Percentiles rank a stretch among this genome's conserved stretches.
Conservation (phyloP, 1,139 yeast genomes). For the Protomyces inouyei region DNA sequence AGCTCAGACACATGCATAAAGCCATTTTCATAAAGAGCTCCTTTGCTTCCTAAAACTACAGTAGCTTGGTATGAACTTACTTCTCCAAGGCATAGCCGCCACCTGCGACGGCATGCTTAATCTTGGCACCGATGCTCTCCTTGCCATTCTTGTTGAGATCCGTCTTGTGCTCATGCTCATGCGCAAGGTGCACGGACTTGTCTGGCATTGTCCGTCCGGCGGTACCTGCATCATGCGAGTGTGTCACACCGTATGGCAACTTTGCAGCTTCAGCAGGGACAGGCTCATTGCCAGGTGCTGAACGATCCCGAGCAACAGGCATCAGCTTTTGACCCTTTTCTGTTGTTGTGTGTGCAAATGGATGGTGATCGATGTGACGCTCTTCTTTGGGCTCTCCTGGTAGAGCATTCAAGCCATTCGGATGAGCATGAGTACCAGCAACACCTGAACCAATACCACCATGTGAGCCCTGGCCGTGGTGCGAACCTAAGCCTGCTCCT, state of each 20-base stretch:
- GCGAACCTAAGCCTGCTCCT: neutral
- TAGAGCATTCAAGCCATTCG: neutral
- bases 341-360: neutral
- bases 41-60: neutral
- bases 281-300: neutral
- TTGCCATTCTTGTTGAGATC: neutral
- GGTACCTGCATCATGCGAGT: neutral
- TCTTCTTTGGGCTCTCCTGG: neutral
- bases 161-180: neutral
- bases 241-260: neutral
- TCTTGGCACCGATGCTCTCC: neutral
- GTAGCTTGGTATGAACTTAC: neutral
- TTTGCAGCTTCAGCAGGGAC: neutral
- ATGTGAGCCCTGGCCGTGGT: neutral
- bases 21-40: neutral
- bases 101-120: neutral
- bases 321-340: neutral
- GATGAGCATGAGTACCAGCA: neutral
- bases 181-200: neutral
- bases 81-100: neutral
- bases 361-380: neutral
- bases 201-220: neutral
- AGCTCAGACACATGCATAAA: too few species aligned
- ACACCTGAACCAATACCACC: neutral
- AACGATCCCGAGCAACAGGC: neutral